Base-by-base conservation (phyloP, 1,284 basidiomycete species). In the Schizophyllum commune region DNA sequence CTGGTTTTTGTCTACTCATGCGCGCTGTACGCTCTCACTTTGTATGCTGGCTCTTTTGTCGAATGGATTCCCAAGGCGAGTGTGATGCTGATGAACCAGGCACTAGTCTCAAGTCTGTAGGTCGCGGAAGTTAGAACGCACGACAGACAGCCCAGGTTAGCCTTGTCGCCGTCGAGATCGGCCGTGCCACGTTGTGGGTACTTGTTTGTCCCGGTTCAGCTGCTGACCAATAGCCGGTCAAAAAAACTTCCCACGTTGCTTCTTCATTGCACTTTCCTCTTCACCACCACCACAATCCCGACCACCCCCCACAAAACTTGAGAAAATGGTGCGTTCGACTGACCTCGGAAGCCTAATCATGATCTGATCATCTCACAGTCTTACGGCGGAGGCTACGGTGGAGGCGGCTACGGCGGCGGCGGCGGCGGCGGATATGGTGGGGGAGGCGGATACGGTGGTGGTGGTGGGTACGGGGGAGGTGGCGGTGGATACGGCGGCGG, bases 401-500 rank as follows among this genome's bases (percentile, higher is more conserved):
- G 39, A 13, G 39, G 39, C 52, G 32, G 53, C 52, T 47, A 47
- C 39, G 39, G 39, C 39, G 39, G 39, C 39, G 8, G 39, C 39
- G 39, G 39, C 39, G 39, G 39, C 39, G 39, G 39, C 17, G 39
- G 39, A 47, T 11, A 17, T 8, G 39, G 39, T 17, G 39, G 39
- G 13, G 39, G 39, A 11, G 39, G 39, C 9, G 39, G 64, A 58
- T 63, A 65, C 21, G 60, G 61, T 56, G 62, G 64, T 34, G 56
- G 58, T 33, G 63, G 64, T 59, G 69, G 69, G 11, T 67, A 69
- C 39, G 73, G 74, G 61, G 71, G 75, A 20, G 71, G 74, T 9
- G 73, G 76, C 27, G 71, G 75, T 39, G 68, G 74, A 8, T 72
- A 79, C 6, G 76, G 78, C 47, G 77, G 79, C 54, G 77, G 80